Conservation (phyloP, 768 basidiomycete species). For the Asterophora lycoperdoides region DNA sequence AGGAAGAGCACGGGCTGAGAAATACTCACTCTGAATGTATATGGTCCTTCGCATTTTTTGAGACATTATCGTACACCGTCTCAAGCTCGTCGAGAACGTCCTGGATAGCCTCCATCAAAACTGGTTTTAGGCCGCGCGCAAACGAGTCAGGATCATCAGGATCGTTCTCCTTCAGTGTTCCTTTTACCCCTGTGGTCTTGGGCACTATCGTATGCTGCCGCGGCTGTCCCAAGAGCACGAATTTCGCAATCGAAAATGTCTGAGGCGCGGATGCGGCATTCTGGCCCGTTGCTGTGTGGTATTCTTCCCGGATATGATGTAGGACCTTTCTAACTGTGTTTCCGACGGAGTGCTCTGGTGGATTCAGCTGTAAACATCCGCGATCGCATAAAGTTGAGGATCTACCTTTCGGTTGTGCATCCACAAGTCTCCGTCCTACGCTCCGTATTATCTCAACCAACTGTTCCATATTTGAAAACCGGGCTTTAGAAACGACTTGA, state of each 20-base stretch:
- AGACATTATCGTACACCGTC: constrained; percentile 91
- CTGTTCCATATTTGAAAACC: constrained; percentile 84
- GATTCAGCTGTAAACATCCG: constrained; percentile 2
- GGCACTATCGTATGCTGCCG: constrained; percentile 40
- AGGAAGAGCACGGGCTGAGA: neutral
- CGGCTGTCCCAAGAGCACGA: constrained; percentile 78
- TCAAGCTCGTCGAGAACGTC: constrained; percentile 96
- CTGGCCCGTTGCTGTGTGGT: constrained; percentile 68
- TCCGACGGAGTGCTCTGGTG: constrained; percentile 85
- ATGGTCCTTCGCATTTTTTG: constrained; percentile 92
- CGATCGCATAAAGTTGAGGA: constrained; percentile 3
- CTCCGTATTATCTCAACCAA: constrained; percentile 73
- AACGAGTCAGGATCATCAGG: constrained; percentile 76
- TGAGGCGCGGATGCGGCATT: constrained; percentile 32
- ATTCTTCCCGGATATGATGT: constrained; percentile 94
- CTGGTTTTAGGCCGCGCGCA: constrained; percentile 77
- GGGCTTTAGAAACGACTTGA: constrained; percentile 83
- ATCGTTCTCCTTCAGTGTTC: constrained; percentile 63
- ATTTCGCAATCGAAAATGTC: constrained; percentile 73
- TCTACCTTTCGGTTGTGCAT: constrained; percentile 93
- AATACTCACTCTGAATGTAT: constrained; percentile 91
- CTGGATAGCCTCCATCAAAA: constrained; percentile 95
- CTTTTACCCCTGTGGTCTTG: constrained; percentile 49
- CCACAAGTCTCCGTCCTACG: constrained; percentile 77
- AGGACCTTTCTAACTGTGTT: constrained; percentile 92